Evolutionary conservation across 2,329 filamentous ascomycete species (phyloP).

Genomic region (Fusarium foetens): DNA sequence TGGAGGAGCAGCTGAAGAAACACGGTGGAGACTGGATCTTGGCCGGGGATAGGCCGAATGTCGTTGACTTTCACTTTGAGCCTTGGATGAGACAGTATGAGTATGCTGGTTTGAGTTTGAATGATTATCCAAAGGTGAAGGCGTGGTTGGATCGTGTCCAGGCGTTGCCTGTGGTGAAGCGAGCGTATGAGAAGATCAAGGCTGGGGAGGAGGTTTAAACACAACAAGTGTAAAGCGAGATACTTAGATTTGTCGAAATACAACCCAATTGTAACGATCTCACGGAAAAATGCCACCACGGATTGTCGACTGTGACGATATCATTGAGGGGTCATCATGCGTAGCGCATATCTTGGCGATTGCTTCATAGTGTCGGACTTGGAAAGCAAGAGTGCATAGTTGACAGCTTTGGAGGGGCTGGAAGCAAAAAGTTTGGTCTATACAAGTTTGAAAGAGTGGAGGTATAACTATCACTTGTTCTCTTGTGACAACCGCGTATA

Average conservation of each 20-base stretch:
- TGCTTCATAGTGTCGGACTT: background rate
- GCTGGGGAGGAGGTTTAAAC: constrained; percentile 1
- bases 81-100: constrained; percentile 14
- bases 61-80: constrained; percentile 26
- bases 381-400: background rate
- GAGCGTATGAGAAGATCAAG: constrained; percentile 20
- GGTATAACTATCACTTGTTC: too few relatives aligned
- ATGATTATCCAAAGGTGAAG: constrained; percentile 4
- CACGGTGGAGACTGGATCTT: constrained; percentile 14
- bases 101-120: constrained; percentile 1
- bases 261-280: fast-evolving
- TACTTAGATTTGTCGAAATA: background rate
- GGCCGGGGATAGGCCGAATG: constrained; percentile 3
- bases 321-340: background rate
- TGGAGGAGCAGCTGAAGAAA: constrained; percentile 17
- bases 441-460: background rate
- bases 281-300: background rate
- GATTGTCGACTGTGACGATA: background rate
- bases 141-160: constrained; percentile 14
- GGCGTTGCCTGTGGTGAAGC: background rate
- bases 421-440: background rate
- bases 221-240: background rate
- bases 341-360: background rate
- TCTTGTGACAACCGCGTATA: background rate
- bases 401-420: background rate